Conservation (phyloP, 2,329 filamentous ascomycete genomes). For the Sarocladium kiliense region DNA sequence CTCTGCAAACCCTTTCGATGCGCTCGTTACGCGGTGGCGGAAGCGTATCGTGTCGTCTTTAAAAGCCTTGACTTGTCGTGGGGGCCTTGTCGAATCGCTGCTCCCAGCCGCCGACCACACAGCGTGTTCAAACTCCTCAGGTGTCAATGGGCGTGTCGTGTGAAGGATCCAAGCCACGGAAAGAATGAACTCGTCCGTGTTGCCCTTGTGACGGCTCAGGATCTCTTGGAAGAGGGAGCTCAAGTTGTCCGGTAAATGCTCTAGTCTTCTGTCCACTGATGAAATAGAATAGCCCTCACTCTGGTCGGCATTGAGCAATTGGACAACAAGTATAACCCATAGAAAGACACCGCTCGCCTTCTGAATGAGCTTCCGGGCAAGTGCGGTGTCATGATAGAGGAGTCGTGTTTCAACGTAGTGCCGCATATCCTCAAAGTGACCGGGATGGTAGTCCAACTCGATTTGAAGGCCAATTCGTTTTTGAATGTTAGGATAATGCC, state of each 20-base stretch:
- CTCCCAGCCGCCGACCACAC: too few relatives aligned
- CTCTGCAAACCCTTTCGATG: constrained; percentile 47
- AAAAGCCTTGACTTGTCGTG: not conserved
- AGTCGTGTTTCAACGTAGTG: constrained; percentile 18
- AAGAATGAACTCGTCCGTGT: constrained; percentile 33
- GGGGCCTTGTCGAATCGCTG: too few relatives aligned
- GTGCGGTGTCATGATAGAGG: not conserved
- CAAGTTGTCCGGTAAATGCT: constrained; percentile 32
- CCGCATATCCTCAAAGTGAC: constrained; percentile 29
- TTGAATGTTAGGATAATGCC: constrained; percentile 39
- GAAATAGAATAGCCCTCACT: constrained; percentile 13
- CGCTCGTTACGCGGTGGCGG: constrained; percentile 28
- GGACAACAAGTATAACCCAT: constrained; percentile 35
- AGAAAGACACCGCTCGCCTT: constrained; percentile 38
- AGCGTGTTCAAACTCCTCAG: constrained; percentile 39
- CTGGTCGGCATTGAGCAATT: constrained; percentile 31
- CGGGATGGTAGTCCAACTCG: constrained; percentile 28
- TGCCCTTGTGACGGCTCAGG: constrained; percentile 23
- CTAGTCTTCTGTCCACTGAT: constrained; percentile 18
- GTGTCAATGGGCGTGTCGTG: constrained; percentile 35
- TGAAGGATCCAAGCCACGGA: constrained; percentile 49
- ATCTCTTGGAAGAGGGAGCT: constrained; percentile 45
- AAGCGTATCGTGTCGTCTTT: not conserved
- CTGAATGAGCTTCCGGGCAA: constrained; percentile 20
- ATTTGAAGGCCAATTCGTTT: constrained; percentile 22